Evolutionary conservation across 352 stramenopile species (phyloP).

Genomic region (Globisporangium nunn): DNA sequence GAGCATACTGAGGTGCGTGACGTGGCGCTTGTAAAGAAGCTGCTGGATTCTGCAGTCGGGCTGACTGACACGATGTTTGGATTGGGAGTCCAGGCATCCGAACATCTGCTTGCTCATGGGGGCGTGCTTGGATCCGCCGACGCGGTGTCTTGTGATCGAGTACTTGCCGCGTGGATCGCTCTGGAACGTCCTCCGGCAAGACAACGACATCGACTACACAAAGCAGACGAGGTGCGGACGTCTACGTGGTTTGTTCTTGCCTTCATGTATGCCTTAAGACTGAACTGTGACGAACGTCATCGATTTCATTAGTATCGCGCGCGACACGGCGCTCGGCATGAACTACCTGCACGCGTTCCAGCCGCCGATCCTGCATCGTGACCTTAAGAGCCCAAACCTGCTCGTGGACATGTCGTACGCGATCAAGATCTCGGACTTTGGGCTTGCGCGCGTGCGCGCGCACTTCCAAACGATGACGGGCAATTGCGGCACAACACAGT

Average conservation of each 20-base stretch:
- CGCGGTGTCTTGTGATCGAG: constrained; percentile 81
- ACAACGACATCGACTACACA: constrained; percentile 52
- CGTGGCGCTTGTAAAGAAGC: no score
- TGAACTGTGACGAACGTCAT: no score
- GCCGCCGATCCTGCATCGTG: constrained; percentile 78
- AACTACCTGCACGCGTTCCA: constrained; percentile 87
- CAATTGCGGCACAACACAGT: constrained; percentile 83
- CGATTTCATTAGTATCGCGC: constrained; percentile 45
- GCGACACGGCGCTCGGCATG: constrained; percentile 79
- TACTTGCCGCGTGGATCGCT: constrained; percentile 76
- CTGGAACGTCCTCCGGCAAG: constrained; percentile 83
- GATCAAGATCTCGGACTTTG: constrained; percentile 89
- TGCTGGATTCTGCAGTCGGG: neutral
- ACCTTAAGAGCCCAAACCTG: constrained; percentile 84
- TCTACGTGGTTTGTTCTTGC: neutral
- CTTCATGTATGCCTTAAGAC: no score
- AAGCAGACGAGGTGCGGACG: constrained; percentile 57
- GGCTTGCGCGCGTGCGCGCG: constrained; percentile 66
- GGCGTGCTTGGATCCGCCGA: constrained; percentile 71
- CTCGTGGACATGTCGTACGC: constrained; percentile 71
- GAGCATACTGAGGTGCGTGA: constrained; percentile 73
- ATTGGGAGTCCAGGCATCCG: constrained; percentile 44
- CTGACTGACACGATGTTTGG: neutral
- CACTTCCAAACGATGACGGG: constrained; percentile 87
- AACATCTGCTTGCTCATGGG: constrained; percentile 86